Evolutionary conservation across 2,329 filamentous ascomycete genomes (phyloP), one percentile per base, ranked within the genome.

Genomic region (Fusarium sacchari): DNA sequence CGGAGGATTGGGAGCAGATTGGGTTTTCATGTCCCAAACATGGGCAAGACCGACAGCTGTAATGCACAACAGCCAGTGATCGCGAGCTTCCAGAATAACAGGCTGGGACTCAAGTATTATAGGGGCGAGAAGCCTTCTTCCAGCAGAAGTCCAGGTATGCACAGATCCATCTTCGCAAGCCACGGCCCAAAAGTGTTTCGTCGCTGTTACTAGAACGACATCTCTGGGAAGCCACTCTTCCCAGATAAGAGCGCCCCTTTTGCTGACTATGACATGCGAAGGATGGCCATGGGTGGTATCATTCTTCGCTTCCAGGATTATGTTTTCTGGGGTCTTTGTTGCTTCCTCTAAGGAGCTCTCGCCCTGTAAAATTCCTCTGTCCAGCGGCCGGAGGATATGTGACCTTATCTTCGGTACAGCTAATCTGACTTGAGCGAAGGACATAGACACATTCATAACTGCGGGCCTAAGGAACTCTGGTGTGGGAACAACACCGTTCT

Each of bases 81-180:
- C 94, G 63, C 95, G 90, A 77, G 93, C 96, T 80, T 98, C 96
- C 32, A 99, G 87, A 64, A 99, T 96, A 37, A 98, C 95, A 2
- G 96, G 94, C 77, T 98, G 95, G 5, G 96, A 92, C 83, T 99
- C 96, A 22, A 98, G 85, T 11, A 98, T 89, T 73, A 98, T 88
- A 9, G 95, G 91, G 78, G 94, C 97, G 62, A 97, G 86, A 28
- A 97, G 86, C 59, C 97, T 90, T 70, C 97, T 90, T 18, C 96
- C 96, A 20, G 95, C 94, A 4, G 96, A 94, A 3, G 95, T 96
- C 95, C 96, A 99, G 14, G 94, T 89, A 79, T 97, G 94, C 13
- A 99, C 81, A 24, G 92, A 94, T 22, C 95, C 96, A 79, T 98
- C 96, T 81, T 99, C 96, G 78, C 95, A 98, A 15, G 93, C 95